phyloP scores from a whole-genome alignment of 176 grass and related monocot species.

The Eragrostis nindensis region DNA sequence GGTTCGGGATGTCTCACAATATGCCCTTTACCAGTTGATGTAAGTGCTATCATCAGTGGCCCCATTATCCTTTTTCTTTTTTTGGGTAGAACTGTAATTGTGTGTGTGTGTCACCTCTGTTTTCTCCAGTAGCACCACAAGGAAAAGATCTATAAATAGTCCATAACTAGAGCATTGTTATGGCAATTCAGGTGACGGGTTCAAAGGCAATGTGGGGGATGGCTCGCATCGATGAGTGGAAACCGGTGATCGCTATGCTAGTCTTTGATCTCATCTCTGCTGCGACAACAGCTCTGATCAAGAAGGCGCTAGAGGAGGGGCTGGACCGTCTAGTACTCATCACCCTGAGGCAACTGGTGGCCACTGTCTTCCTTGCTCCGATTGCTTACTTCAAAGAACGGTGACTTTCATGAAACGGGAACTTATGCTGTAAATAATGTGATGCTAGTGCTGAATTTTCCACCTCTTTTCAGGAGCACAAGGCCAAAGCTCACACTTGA shows the following conservation, averaged over 20 bases:
- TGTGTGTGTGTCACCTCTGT: neutral
- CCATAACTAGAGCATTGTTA: conserved; percentile 22
- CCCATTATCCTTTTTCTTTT: neutral
- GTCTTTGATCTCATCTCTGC: conserved; percentile 59
- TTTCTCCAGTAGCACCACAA: conserved; percentile 9
- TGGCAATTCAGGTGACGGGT: neutral
- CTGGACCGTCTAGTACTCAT: conserved; percentile 75
- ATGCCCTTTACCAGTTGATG: neutral
- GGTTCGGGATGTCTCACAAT: conserved; percentile 27
- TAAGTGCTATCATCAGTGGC: neutral
- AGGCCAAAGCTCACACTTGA: conserved; percentile 83
- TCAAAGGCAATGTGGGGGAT: conserved; percentile 30
- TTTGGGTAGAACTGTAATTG: conserved; percentile 9
- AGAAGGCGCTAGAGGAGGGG: conserved; percentile 68
- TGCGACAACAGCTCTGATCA: conserved; percentile 74
- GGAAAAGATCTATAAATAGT: conserved; percentile 51
- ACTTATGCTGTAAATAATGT: conserved; percentile 22
- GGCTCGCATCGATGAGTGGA: conserved; percentile 53
- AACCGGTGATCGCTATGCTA: conserved; percentile 63
- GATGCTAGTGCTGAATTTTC: neutral
- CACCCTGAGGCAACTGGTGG: conserved; percentile 78
- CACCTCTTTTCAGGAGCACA: conserved; percentile 55
- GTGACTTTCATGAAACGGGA: conserved; percentile 36
- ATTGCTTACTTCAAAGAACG: conserved; percentile 79
- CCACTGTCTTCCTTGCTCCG: conserved; percentile 69